Conservation (phyloP, 176 grass and related monocot genomes). For the Oryza coarctata region DNA sequence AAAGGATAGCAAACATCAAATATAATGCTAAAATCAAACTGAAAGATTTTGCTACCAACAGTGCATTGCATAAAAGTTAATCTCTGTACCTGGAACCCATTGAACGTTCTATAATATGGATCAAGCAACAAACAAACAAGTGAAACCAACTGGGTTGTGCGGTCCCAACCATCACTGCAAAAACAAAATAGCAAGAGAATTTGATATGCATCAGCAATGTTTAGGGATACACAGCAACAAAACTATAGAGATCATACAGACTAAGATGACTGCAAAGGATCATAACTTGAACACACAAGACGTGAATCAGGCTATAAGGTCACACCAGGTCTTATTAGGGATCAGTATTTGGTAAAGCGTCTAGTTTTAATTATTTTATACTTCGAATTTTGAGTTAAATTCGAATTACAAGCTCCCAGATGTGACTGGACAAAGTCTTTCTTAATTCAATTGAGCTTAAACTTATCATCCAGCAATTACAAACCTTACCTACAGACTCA, state of each 20-base stretch:
- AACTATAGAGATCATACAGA: conserved; percentile 25
- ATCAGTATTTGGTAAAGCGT: background rate
- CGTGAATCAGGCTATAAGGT: conserved; percentile 11
- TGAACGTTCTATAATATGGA: conserved; percentile 94
- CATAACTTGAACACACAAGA: background rate
- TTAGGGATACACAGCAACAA: conserved; percentile 23
- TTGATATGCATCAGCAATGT: conserved; percentile 3
- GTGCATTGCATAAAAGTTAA: background rate
- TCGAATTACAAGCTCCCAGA: background rate
- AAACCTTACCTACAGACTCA: background rate
- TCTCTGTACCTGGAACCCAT: conserved; percentile 84
- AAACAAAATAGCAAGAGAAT: conserved; percentile 5
- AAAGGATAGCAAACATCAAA: background rate
- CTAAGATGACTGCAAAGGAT: conserved; percentile 8
- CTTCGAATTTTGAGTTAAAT: background rate
- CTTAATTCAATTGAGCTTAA: background rate
- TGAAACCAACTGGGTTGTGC: conserved; percentile 89
- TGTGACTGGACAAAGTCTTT: background rate
- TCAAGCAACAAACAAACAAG: conserved; percentile 91
- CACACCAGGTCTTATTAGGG: background rate
- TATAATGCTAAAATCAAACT: conserved; percentile 10
- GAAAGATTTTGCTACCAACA: background rate
- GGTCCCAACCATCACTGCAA: conserved; percentile 97
- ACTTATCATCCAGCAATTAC: background rate
- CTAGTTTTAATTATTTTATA: background rate